These are phyloP conservation scores for Trichoderma pleuroti DNA, from an alignment of 2,329 filamentous ascomycete genomes.

Conservation along the genomic window DNA sequence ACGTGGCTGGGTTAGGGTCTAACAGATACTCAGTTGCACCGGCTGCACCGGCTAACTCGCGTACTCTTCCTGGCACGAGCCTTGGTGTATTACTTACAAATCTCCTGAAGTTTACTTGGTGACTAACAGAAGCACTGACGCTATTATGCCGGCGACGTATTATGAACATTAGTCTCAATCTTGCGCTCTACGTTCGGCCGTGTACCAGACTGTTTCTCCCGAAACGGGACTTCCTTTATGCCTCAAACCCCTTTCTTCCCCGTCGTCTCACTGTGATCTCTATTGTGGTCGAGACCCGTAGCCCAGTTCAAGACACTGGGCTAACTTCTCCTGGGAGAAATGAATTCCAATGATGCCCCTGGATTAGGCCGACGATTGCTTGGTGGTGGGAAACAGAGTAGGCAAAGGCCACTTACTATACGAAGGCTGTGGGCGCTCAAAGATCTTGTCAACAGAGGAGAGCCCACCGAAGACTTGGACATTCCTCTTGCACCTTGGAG, in stretches of 20 bases:
- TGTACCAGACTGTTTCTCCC: background rate
- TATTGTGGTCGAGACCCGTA: background rate
- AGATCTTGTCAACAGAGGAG: background rate
- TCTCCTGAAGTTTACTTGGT: background rate
- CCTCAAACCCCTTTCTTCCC: background rate
- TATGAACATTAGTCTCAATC: background rate
- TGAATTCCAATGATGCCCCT: background rate
- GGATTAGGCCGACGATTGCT: background rate
- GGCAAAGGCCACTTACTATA: background rate
- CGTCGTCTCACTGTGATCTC: background rate
- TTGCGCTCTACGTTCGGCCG: background rate
- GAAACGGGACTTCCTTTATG: background rate
- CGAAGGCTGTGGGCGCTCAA: background rate
- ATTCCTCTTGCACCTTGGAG: conserved; percentile 1
- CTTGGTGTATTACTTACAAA: background rate
- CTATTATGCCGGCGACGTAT: background rate
- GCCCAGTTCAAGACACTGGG: background rate
- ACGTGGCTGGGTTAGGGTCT: background rate
- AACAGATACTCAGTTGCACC: background rate
- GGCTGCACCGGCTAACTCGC: background rate
- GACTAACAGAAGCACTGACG: background rate
- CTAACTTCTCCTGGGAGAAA: background rate
- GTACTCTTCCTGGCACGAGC: background rate
- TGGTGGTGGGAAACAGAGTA: background rate
- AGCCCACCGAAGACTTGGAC: background rate